Evolutionary conservation across 2,329 filamentous ascomycete genomes (phyloP), one percentile per base, ranked within the genome.

Genomic region (Metarhizium album): DNA sequence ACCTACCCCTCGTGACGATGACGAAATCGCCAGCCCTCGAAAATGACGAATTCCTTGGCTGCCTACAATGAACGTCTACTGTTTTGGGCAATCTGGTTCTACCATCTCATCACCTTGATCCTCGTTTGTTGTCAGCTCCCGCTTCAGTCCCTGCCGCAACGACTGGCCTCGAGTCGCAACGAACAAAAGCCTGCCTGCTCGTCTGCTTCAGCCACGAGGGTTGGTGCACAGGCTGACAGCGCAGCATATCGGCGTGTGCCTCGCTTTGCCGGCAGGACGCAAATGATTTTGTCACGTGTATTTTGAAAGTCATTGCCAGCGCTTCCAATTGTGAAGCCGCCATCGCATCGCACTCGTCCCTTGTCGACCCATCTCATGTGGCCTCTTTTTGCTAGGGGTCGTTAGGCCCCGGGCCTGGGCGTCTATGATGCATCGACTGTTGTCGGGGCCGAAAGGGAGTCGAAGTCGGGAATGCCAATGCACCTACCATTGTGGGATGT

Each of bases 1-100:
- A 49, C 49, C 42, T 42, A 49, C 49, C 52, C 50, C 51, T 54
- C 52, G 49, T 52, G 49, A 52, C 54, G 45, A 49, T 50, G 53
- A 54, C 55, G 51, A 53, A 55, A 53, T 22, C 47, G 47, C 48
- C 20, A 33, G 31, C 23, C 14, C 42, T 4, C 42, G 43, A 20
- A 3, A 43, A 29, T 5, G 9, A 27, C 43, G 29, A 43, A 47
- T 38, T n/a, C 20, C 33, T 42, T 20, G 16, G 20, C 42, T 14
- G 18, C n/a, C 5, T 20, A 9, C 37, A 43, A 23, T 43, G 16
- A 5, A 22, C 27, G 11, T 20, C 14, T 14, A 13, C 33, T 35
- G 11, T 16, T 35, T 35, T 13, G 14, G 4, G 4, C 4, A 35
- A 8, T 13, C 33, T 16, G 33, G 8, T 16, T 40, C 16, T 40